Percentiles rank a stretch among this genome's conserved stretches.
Conservation (phyloP, 495 filamentous ascomycete genomes). For the Oidiodendron maius region DNA sequence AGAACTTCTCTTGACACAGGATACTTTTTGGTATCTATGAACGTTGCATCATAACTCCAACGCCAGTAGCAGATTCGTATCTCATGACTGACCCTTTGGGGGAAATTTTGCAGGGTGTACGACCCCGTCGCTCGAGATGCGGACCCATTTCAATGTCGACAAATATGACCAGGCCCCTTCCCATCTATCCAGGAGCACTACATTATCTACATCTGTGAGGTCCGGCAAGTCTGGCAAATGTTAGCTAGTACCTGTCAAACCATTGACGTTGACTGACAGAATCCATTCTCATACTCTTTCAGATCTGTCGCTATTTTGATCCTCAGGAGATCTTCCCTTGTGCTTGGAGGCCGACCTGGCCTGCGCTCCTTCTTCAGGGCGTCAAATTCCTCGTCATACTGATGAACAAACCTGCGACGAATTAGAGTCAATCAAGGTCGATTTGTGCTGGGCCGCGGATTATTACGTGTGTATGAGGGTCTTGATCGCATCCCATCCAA, state of each 20-base stretch:
- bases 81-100: conserved; percentile 54
- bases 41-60: conserved; percentile 25
- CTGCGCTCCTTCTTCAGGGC: conserved; percentile 69
- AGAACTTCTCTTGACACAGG: no score
- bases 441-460: background rate
- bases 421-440: background rate
- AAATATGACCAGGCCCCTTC: conserved; percentile 50
- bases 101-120: conserved; percentile 59
- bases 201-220: conserved; percentile 38
- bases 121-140: conserved; percentile 50
- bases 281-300: conserved; percentile 79
- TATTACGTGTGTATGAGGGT: conserved; percentile 56
- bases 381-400: conserved; percentile 69
- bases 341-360: conserved; percentile 72
- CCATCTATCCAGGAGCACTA: conserved; percentile 37
- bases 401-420: conserved; percentile 62
- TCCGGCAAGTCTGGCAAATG: conserved; percentile 41
- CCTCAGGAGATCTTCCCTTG: conserved; percentile 68
- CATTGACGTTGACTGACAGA: conserved; percentile 44
- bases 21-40: conserved; percentile 17
- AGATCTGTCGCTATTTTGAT: conserved; percentile 64
- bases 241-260: conserved; percentile 15
- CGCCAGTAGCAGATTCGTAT: conserved; percentile 9
- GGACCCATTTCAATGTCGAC: conserved; percentile 48
- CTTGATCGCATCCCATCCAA: conserved; percentile 54